A percentile compares a stretch with the other conserved stretches of the same genome.
Evolutionary conservation across 2,329 filamentous ascomycete genomes (phyloP).

Genomic region (Fusarium sp.): DNA sequence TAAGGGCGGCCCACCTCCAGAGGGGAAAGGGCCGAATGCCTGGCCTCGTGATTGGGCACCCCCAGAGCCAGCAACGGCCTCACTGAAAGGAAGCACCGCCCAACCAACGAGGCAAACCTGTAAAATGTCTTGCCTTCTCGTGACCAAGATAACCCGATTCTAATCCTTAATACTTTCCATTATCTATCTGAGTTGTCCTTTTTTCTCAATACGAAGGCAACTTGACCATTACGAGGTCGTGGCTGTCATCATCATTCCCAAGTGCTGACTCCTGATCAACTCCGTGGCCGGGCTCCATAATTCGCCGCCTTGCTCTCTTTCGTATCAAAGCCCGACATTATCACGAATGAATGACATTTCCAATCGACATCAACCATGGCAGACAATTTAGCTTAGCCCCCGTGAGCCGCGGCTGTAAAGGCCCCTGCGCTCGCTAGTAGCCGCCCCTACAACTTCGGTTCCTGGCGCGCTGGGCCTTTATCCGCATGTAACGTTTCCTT

Average conservation of each 20-base stretch:
- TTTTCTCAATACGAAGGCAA: neutral
- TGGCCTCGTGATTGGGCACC: slow-evolving; percentile 36
- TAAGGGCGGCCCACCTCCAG: slow-evolving; percentile 25
- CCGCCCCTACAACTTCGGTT: neutral
- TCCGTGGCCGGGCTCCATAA: slow-evolving; percentile 6
- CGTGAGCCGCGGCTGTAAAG: neutral
- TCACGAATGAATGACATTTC: slow-evolving; percentile 5
- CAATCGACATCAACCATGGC: slow-evolving; percentile 7
- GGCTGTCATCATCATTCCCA: neutral
- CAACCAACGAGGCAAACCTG: neutral
- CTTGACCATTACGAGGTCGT: neutral
- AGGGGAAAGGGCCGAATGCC: slow-evolving; percentile 41
- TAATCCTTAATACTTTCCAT: neutral
- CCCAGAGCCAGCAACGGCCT: neutral
- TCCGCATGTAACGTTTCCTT: slow-evolving; percentile 39
- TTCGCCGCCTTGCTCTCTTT: slow-evolving; percentile 21
- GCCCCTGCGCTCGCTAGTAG: neutral
- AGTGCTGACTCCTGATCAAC: slow-evolving; percentile 2
- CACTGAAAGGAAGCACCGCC: neutral
- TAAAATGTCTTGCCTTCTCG: neutral
- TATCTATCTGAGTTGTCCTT: neutral
- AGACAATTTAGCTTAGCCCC: slow-evolving; percentile 18
- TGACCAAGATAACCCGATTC: neutral
- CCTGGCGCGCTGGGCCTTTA: slow-evolving; percentile 1
- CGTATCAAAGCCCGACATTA: slow-evolving; percentile 18